phyloP scores from a whole-genome alignment of 2,329 filamentous ascomycete species.

The Claviceps humidiphila region DNA sequence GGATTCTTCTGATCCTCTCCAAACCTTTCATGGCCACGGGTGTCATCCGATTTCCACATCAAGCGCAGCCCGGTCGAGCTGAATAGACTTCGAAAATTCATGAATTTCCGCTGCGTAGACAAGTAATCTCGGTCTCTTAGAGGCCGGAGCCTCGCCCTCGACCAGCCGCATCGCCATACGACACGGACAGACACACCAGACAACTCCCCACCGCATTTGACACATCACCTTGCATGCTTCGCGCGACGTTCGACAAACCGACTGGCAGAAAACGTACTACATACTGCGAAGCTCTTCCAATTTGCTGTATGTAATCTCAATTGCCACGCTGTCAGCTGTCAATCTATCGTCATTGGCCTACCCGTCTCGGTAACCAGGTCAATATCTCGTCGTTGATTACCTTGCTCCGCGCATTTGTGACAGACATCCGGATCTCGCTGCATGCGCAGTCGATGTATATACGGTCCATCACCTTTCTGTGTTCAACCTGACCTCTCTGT shows the following conservation, averaged over 20 bases:
- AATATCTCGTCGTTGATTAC: not conserved
- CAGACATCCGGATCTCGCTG: not conserved
- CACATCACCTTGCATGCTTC: slow-evolving; percentile 13
- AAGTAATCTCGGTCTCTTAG: not conserved
- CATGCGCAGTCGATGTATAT: not conserved
- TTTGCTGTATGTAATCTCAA: not conserved
- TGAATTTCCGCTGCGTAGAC: too few relatives aligned
- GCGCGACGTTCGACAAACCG: slow-evolving; percentile 2
- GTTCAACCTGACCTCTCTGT: not conserved
- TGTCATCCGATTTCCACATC: not conserved
- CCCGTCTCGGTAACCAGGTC: not conserved
- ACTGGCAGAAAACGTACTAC: not conserved
- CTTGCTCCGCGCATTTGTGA: not conserved
- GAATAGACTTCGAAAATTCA: too few relatives aligned
- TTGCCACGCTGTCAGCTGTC: not conserved
- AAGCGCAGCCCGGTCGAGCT: too few relatives aligned
- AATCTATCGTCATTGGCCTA: not conserved
- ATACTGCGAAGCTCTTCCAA: not conserved
- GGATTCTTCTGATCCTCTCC: not conserved
- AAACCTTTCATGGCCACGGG: not conserved
- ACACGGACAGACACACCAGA: slow-evolving; percentile 1
- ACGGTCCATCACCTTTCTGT: not conserved
- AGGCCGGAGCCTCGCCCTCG: not conserved
- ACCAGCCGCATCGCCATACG: not conserved
- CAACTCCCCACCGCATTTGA: slow-evolving; percentile 9